These are phyloP conservation scores for Tylopilus sp. DNA, from an alignment of 768 basidiomycete genomes.

Conservation along the genomic window DNA sequence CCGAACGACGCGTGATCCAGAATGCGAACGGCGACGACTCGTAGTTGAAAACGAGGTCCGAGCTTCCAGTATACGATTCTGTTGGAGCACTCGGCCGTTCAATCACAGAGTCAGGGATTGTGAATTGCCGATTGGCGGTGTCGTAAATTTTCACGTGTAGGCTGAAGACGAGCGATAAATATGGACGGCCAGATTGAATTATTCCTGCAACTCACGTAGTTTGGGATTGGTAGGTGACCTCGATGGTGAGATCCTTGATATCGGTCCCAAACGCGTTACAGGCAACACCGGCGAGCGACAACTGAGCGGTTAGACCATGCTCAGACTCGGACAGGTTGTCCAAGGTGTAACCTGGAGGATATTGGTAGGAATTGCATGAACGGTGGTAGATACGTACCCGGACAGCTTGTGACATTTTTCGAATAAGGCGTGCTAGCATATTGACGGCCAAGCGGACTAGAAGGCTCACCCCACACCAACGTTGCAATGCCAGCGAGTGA, in stretches of 20 bases:
- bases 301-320: too few relatives aligned
- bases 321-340: too few relatives aligned
- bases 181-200: background rate
- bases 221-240: too few relatives aligned
- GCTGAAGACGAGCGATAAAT: conserved; percentile 29
- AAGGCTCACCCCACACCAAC: conserved; percentile 1
- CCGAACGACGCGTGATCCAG: too few relatives aligned
- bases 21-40: conserved; percentile 62
- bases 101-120: conserved; percentile 55
- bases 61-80: conserved; percentile 34
- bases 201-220: conserved; percentile 30
- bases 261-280: too few relatives aligned
- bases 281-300: too few relatives aligned
- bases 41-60: conserved; percentile 71
- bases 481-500: conserved; percentile 2
- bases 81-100: conserved; percentile 39
- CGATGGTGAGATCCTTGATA: too few relatives aligned
- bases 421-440: conserved; percentile 15
- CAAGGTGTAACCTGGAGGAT: too few relatives aligned
- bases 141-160: conserved; percentile 70
- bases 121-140: conserved; percentile 58
- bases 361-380: background rate
- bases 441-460: conserved; percentile 9
- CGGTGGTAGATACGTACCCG: background rate
- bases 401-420: conserved; percentile 30